These are phyloP conservation scores for Naganishia sp. DNA, from an alignment of 1,284 basidiomycete genomes.

Conservation along the genomic window DNA sequence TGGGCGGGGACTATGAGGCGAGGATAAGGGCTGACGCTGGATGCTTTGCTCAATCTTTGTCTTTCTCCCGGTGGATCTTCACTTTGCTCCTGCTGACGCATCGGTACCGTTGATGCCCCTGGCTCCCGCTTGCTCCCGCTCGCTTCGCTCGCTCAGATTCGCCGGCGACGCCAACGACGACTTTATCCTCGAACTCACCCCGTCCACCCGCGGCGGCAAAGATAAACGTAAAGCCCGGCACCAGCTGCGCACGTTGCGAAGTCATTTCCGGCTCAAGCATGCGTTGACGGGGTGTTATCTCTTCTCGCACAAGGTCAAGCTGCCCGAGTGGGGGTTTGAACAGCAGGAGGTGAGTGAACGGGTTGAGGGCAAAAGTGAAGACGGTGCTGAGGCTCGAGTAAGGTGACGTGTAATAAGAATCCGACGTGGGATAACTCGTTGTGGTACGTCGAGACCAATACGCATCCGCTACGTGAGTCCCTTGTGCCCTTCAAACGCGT, in stretches of 20 bases:
- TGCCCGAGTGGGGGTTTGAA: conserved; percentile 96
- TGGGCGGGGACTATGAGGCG: too few species aligned
- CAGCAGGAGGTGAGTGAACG: conserved; percentile 76
- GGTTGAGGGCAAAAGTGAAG: background rate
- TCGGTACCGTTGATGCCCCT: too few species aligned
- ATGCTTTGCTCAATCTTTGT: too few species aligned
- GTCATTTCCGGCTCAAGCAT: conserved; percentile 82
- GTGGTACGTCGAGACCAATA: conserved; percentile 91
- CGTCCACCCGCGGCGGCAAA: conserved; percentile 52
- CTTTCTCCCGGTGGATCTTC: too few species aligned
- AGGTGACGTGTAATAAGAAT: conserved; percentile 92
- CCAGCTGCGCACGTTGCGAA: conserved; percentile 75
- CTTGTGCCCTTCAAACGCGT: conserved; percentile 17
- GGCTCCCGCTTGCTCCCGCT: too few species aligned
- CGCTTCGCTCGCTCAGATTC: conserved; percentile 39
- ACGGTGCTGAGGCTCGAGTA: conserved; percentile 26
- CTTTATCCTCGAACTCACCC: conserved; percentile 87
- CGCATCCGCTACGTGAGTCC: conserved; percentile 71
- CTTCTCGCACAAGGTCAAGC: conserved; percentile 95
- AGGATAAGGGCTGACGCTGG: too few species aligned
- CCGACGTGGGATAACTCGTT: conserved; percentile 85
- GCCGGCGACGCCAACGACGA: conserved; percentile 84
- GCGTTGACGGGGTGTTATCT: conserved; percentile 89
- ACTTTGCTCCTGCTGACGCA: background rate
- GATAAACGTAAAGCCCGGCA: conserved; percentile 67